Evolutionary conservation across 441 rosid species (phyloP), one percentile per base, ranked within the genome.

Genomic region (Adansonia madagascariensis): DNA sequence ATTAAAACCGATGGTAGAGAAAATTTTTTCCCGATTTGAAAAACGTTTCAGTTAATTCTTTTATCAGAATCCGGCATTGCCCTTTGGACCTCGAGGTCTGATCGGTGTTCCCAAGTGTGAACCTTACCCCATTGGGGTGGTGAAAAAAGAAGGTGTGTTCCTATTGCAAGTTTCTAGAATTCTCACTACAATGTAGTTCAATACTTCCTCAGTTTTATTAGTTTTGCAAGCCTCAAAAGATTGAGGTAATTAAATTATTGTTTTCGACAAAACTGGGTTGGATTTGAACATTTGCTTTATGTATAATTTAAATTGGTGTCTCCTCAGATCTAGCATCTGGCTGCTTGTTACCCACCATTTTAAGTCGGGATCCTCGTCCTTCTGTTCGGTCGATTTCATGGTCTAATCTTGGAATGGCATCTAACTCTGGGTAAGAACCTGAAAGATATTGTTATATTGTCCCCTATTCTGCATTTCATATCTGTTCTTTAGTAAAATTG

Each of bases 351-450:
- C 88, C 98, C 57, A 84, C 80, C 50, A 86, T 88, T 80, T 83
- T 96, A 82, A 87, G 82, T 59, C 87, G 95, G 57, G 98, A 92
- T 24, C 88, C 89, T 15, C 83, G 84, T 76, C 94, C 94, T 0
- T 90, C 85, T 69, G 97, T 86, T 60, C 88, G 91, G 61, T 89
- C 98, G 27, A 76, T 96, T 83, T 86, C 99, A 10, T 96, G 99
- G 99, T 94, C 99, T 79, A 89, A 88, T 8, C 70, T 90, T 81
- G 98, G 99, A 82, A 94, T 96, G 98, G 91, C 98, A 61, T 81
- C 86, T 57, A 96, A 94, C 81, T 71, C 85, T 0, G 98, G 98
- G 99, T 92, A 88, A 46, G 78, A 70, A 44, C 56, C 77, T 35
- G 12, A 43, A 73, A 43, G 69, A 22, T 66, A 8, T 79, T 72